phyloP scores from a whole-genome alignment of 2,329 filamentous ascomycete species.

The Didymella lethalis region DNA sequence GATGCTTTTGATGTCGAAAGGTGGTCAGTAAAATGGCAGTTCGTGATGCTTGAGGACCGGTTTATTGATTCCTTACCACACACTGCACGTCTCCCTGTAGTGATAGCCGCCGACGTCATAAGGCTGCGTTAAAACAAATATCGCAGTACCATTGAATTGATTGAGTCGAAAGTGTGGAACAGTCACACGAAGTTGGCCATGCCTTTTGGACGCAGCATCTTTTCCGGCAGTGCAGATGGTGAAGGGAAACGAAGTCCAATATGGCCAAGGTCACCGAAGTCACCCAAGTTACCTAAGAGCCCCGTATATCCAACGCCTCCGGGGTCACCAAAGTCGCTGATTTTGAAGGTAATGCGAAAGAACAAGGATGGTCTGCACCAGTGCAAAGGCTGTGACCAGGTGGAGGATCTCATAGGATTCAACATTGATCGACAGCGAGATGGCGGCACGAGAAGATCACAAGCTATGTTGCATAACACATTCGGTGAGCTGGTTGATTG shows the following conservation, averaged over 20 bases:
- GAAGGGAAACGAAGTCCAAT: neutral
- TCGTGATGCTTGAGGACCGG: neutral
- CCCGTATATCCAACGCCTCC: neutral
- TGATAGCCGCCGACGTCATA: too few species aligned
- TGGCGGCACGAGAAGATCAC: neutral
- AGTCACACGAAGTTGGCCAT: too few species aligned
- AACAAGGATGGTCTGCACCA: neutral
- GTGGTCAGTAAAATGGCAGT: neutral
- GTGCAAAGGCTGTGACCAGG: neutral
- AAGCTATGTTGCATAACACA: neutral
- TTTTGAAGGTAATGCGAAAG: neutral
- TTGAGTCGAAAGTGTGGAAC: too few species aligned
- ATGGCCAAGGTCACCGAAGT: neutral
- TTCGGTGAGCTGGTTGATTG: neutral
- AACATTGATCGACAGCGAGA: neutral
- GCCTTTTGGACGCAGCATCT: too few species aligned
- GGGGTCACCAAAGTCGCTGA: neutral
- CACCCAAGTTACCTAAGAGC: neutral
- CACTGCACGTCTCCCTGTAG: too few species aligned
- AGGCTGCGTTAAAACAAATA: too few species aligned
- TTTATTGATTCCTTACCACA: too few species aligned
- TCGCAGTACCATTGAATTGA: too few species aligned
- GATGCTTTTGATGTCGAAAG: neutral
- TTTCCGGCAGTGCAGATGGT: too few species aligned
- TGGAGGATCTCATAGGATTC: neutral